Base-by-base conservation (phyloP, 108 stramenopile species). In the Stephanodiscus triporus region DNA sequence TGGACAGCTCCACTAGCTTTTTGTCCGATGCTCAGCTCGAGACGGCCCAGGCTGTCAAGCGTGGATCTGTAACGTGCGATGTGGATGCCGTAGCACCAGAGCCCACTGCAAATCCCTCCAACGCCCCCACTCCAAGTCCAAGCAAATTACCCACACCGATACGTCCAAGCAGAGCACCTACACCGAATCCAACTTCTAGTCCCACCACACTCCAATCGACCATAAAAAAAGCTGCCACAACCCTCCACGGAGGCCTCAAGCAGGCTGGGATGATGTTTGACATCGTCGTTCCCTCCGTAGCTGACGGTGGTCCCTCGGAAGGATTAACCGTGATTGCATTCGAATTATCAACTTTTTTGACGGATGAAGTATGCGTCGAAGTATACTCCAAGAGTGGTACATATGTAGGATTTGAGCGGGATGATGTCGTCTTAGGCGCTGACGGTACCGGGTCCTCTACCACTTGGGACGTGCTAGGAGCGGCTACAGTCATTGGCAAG, bases 11-110 rank as follows among this genome's bases (percentile, higher is more conserved):
- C n/a, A 19, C 13, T 42, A 30, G 42, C 27, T 27, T 51, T 45
- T 47, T 79, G 38, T 53, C 22, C 62, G 70, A 32, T 34, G 50
- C 49, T 45, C 64, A 89, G 55, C 67, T 81, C 37, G 70, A 85
- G 2, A 77, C 81, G n/a, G 87, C 77, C 2, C 72, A 73, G 42
- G 83, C 82, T 6, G 83, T 73, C 19, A 73, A 85, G 40, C 78
- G 90, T 62, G 74, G 82, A 56, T 27, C 38, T 11, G 20, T 64
- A 19, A 72, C 70, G 34, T 73, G 76, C 32, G 81, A 77, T 77
- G 49, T 50, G 4, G 59, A 72, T 54, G 55, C 75, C 6, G 70
- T 61, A n/a, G 29, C 24, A 50, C n/a, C 29, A 24, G 37, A 19
- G 20, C 36, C 36, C 40, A 53, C 34, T 45, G 36, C 63, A 55